phyloP scores from a whole-genome alignment of 2,329 filamentous ascomycete genomes.

The Cryphonectria nitschkei region DNA sequence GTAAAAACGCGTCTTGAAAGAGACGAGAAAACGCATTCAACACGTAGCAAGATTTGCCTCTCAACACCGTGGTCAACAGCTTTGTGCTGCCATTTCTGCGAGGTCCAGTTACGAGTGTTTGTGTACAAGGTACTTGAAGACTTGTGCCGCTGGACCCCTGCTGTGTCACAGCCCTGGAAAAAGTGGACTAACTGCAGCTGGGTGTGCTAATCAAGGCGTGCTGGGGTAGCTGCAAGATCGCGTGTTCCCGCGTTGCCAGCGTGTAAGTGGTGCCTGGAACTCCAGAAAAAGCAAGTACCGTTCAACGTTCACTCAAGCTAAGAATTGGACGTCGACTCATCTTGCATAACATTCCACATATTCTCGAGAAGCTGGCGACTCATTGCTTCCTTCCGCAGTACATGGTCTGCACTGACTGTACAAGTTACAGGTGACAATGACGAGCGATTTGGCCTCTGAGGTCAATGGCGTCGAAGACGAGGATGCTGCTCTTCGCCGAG shows the following conservation, averaged over 20 bases:
- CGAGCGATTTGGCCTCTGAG: slow-evolving; percentile 32
- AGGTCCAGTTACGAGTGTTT: neutral
- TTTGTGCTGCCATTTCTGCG: neutral
- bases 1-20: neutral
- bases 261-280: neutral
- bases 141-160: neutral
- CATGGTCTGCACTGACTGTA: neutral
- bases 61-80: neutral
- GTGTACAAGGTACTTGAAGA: neutral
- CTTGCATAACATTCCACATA: neutral
- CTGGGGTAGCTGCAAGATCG: neutral
- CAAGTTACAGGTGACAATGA: slow-evolving; percentile 28
- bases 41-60: neutral
- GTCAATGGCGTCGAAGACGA: slow-evolving; percentile 48
- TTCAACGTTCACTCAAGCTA: slow-evolving; percentile 1
- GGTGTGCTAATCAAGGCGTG: neutral
- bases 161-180: neutral
- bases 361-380: neutral
- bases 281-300: slow-evolving; percentile 5
- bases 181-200: neutral
- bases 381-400: neutral
- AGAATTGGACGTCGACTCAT: slow-evolving; percentile 21
- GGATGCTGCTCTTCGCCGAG: slow-evolving; percentile 62
- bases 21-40: neutral
- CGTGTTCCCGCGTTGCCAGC: neutral